Percentiles rank a stretch among this genome's conserved stretches.
Conservation (phyloP, 345 rosid species). For the Eucalyptus curtisii region DNA sequence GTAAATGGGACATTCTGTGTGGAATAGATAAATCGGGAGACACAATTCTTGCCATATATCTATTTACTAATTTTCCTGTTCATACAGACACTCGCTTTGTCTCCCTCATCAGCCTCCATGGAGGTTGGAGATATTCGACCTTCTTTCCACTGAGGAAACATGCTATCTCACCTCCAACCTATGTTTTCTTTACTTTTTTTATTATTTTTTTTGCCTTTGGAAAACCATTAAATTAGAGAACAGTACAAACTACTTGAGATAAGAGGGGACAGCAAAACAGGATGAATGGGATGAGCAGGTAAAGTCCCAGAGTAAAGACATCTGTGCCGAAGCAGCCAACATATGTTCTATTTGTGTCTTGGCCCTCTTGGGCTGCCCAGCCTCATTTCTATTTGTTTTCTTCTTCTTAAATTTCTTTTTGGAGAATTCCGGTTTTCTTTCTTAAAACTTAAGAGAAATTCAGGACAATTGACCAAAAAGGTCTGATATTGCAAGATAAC, state of each 20-base stretch:
- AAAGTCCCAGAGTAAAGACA: background rate
- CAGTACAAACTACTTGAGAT: background rate
- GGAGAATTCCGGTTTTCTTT: background rate
- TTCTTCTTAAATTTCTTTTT: background rate
- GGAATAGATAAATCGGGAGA: background rate
- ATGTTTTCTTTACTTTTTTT: background rate
- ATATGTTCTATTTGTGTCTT: background rate
- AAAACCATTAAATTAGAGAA: background rate
- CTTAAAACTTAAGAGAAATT: background rate
- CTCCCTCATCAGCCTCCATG: background rate
- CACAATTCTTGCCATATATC: background rate
- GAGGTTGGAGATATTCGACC: background rate
- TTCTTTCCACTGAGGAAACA: background rate
- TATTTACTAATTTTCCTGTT: background rate
- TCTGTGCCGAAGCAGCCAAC: background rate
- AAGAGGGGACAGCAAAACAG: background rate
- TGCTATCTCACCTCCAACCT: background rate
- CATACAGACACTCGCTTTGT: background rate
- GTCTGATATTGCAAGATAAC: background rate
- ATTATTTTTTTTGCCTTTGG: background rate
- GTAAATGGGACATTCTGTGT: background rate
- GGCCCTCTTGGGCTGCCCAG: background rate
- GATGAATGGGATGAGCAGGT: background rate
- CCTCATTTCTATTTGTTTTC: background rate
- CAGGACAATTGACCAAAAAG: background rate